A percentile compares a stretch with the other conserved stretches of the same genome.
phyloP scores from a whole-genome alignment of 2,329 filamentous ascomycete species.

The Trichophyton benhamiae region DNA sequence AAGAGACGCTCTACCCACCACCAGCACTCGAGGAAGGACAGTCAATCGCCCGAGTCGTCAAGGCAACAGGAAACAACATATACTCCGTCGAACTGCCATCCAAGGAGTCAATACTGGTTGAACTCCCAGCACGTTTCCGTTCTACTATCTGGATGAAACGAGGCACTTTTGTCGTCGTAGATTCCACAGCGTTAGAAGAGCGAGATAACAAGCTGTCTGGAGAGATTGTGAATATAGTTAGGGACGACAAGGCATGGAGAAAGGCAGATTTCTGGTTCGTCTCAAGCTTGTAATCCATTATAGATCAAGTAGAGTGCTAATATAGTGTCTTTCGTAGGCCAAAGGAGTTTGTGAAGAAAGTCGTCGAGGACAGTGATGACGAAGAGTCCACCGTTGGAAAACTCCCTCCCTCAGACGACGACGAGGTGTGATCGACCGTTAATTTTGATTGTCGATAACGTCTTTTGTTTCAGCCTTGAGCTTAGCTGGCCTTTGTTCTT shows the following conservation, averaged over 20 bases:
- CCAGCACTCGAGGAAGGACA: conserved; percentile 39
- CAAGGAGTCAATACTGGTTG: conserved; percentile 56
- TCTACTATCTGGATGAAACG: conserved; percentile 90
- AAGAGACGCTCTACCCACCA: conserved; percentile 56
- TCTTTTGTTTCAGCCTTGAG: neutral
- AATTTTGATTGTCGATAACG: neutral
- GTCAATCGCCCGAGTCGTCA: conserved; percentile 62
- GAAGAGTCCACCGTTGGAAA: conserved; percentile 71
- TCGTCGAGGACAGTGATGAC: conserved; percentile 56
- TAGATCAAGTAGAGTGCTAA: conserved; percentile 4
- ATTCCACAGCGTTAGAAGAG: conserved; percentile 53
- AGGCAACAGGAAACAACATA: conserved; percentile 77
- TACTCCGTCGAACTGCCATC: conserved; percentile 66
- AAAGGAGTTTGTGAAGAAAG: conserved; percentile 60
- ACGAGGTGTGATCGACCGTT: neutral
- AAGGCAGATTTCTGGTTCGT: conserved; percentile 75
- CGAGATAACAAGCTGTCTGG: conserved; percentile 68
- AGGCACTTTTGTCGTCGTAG: conserved; percentile 74
- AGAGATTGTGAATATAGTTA: conserved; percentile 84
- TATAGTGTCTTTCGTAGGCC: conserved; percentile 47
- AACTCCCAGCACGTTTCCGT: conserved; percentile 74
- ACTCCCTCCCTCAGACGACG: conserved; percentile 70
- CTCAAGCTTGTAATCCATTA: neutral
- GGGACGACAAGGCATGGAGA: conserved; percentile 83
- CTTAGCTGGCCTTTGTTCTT: conserved; percentile 4